These are phyloP conservation scores for Geranium rotundifolium DNA, from an alignment of 345 rosid species.

Conservation along the genomic window DNA sequence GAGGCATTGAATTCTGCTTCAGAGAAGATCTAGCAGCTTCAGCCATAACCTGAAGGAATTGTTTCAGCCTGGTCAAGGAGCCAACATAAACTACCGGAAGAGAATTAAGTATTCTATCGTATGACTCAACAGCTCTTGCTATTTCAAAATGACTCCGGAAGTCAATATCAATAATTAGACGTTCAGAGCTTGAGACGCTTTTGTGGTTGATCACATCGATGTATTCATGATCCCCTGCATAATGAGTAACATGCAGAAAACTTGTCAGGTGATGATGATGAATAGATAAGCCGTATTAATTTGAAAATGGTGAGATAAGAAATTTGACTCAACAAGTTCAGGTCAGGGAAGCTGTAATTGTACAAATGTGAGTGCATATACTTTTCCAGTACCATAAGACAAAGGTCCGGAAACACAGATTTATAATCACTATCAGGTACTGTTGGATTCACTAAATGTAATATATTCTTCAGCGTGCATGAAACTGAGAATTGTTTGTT, in stretches of 20 bases:
- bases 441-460: not conserved
- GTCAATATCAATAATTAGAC: slow-evolving; percentile 75
- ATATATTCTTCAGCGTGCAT: not conserved
- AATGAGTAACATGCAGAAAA: not conserved
- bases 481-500: not conserved
- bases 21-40: slow-evolving; percentile 75
- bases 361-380: not conserved
- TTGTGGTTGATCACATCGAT: slow-evolving; percentile 51
- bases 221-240: slow-evolving; percentile 82
- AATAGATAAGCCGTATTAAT: not conserved
- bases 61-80: slow-evolving; percentile 42
- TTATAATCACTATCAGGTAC: not conserved
- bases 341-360: not conserved
- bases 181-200: slow-evolving; percentile 40
- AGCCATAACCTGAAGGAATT: slow-evolving; percentile 78
- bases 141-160: slow-evolving; percentile 88
- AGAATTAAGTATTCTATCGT: slow-evolving; percentile 55
- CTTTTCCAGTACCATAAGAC: not conserved
- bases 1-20: slow-evolving; percentile 87
- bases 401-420: not conserved
- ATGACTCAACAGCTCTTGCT: slow-evolving; percentile 84
- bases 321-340: not conserved
- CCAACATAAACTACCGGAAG: slow-evolving; percentile 81
- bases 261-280: not conserved
- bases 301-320: not conserved